These are phyloP conservation scores for Cicer cuneatum DNA, from an alignment of 306 rosid species.

Conservation along the genomic window DNA sequence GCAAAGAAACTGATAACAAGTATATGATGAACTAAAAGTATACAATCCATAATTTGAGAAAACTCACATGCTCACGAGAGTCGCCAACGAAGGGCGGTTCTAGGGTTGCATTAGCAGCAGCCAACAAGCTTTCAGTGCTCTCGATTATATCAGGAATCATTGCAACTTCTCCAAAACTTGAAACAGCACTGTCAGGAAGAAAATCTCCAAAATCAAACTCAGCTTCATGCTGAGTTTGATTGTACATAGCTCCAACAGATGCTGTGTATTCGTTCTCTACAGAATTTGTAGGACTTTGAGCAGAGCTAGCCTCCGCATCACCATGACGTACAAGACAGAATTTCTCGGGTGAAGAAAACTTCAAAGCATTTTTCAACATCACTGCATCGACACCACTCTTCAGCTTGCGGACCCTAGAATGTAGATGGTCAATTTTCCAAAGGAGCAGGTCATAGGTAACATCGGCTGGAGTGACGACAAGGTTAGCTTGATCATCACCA, in stretches of 20 bases:
- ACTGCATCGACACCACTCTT: conserved; percentile 63
- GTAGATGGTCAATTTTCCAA: conserved; percentile 69
- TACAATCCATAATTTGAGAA: conserved; percentile 29
- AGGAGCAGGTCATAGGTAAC: conserved; percentile 69
- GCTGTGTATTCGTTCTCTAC: conserved; percentile 68
- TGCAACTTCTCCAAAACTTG: conserved; percentile 74
- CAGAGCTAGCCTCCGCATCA: conserved; percentile 75
- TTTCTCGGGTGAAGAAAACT: conserved; percentile 79
- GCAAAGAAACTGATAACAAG: background rate
- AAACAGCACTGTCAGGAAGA: conserved; percentile 70
- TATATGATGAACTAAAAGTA: conserved; percentile 15
- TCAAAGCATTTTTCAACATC: conserved; percentile 65
- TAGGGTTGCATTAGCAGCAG: conserved; percentile 70
- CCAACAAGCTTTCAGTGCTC: conserved; percentile 76
- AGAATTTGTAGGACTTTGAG: conserved; percentile 72
- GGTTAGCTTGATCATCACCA: no score
- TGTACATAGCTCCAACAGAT: conserved; percentile 62
- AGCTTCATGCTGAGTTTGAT: conserved; percentile 54
- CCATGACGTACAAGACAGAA: conserved; percentile 70
- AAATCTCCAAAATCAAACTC: conserved; percentile 73
- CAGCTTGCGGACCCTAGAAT: conserved; percentile 71
- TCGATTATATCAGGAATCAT: conserved; percentile 81
- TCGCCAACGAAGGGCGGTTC: conserved; percentile 70
- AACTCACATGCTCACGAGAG: conserved; percentile 77
- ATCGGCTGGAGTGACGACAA: conserved; percentile 21